Conservation (phyloP, 2,329 filamentous ascomycete genomes). For the Didymosphaeria variabile region DNA sequence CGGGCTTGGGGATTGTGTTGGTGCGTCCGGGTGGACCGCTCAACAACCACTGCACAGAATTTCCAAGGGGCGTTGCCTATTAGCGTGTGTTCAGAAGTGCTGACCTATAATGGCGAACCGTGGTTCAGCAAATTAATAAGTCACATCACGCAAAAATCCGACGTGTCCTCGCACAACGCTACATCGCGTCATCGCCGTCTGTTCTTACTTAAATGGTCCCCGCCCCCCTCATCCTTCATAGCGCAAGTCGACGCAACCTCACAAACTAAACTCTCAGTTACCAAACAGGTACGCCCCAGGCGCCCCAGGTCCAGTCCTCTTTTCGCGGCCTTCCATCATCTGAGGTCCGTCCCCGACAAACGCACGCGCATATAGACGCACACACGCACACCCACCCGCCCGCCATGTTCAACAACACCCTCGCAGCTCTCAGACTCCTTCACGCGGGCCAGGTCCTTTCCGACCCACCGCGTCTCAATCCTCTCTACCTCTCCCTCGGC, state of each 20-base stretch:
- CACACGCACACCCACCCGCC: conserved; percentile 3
- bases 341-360: conserved; percentile 1
- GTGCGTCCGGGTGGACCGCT: conserved; percentile 5
- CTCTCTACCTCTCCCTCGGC: conserved; percentile 12
- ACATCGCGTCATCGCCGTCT: conserved; percentile 2
- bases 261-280: conserved; percentile 12
- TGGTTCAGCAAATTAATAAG: conserved; percentile 10
- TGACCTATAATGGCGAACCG: conserved; percentile 8
- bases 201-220: conserved; percentile 7
- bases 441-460: conserved; percentile 13
- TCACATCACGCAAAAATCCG: conserved; percentile 14
- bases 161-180: conserved; percentile 13
- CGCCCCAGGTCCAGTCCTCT: conserved; percentile 10
- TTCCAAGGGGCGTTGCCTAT: conserved; percentile 4
- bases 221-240: conserved; percentile 11
- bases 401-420: conserved; percentile 13
- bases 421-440: conserved; percentile 8
- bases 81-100: conserved; percentile 11
- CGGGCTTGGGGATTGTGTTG: conserved; percentile 1
- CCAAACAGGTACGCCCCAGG: conserved; percentile 10
- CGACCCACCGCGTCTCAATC: conserved; percentile 9
- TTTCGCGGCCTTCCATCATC: conserved; percentile 8
- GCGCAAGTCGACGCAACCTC: conserved; percentile 10
- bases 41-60: conserved; percentile 4
- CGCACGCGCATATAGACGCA: conserved; percentile 10